phyloP scores from a whole-genome alignment of 2,329 filamentous ascomycete genomes.

The Metarhizium rileyi region DNA sequence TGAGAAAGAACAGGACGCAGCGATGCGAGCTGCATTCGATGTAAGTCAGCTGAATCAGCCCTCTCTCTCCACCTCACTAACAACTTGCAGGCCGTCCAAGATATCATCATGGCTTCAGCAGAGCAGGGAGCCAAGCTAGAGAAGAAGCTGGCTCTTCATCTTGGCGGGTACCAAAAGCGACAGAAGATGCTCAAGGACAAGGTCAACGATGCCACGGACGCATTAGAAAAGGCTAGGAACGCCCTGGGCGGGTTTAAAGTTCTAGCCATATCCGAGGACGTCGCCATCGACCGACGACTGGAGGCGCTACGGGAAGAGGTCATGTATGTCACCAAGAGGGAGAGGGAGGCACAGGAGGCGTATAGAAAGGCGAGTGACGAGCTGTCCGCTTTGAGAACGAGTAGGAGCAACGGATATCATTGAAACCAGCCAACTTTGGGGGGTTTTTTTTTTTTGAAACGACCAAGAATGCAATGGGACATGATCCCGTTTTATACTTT shows the following conservation, averaged over 20 bases:
- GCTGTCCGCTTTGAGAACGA: slow-evolving; percentile 47
- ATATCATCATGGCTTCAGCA: slow-evolving; percentile 62
- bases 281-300: slow-evolving; percentile 61
- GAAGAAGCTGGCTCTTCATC: slow-evolving; percentile 80
- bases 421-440: slow-evolving; percentile 12
- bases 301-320: slow-evolving; percentile 76
- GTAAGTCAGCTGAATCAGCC: slow-evolving; percentile 32
- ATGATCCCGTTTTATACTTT: no score
- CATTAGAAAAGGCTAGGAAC: slow-evolving; percentile 61
- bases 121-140: slow-evolving; percentile 79
- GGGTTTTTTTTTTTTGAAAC: background rate
- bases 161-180: slow-evolving; percentile 84
- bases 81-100: slow-evolving; percentile 52
- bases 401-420: slow-evolving; percentile 27
- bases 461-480: background rate
- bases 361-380: slow-evolving; percentile 73
- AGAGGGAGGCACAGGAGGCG: slow-evolving; percentile 82
- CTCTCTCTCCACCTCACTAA: background rate
- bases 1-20: slow-evolving; percentile 53
- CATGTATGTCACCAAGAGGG: slow-evolving; percentile 64
- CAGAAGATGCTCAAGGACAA: slow-evolving; percentile 73
- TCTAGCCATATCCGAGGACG: slow-evolving; percentile 70
- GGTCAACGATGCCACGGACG: slow-evolving; percentile 63
- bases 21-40: slow-evolving; percentile 65
- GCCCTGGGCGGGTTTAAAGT: slow-evolving; percentile 67